Percentiles rank a stretch among this genome's conserved stretches.
phyloP scores from a whole-genome alignment of 176 grass and related monocot genomes.

The Aechmea fasciata region DNA sequence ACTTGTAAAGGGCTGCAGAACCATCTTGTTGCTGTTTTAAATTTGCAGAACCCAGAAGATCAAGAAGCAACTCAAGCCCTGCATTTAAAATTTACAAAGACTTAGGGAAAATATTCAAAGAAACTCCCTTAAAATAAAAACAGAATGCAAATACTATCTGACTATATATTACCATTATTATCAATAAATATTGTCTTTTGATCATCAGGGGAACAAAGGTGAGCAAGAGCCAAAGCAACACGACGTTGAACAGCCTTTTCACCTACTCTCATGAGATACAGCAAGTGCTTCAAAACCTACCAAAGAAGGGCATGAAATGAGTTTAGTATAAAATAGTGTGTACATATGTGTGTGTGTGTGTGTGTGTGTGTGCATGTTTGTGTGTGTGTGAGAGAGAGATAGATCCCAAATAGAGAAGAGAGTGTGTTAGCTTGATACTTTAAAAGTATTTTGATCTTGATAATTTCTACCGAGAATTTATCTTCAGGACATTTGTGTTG shows the following conservation, averaged over 20 bases:
- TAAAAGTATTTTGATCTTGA: too few relatives aligned
- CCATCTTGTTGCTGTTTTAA: conserved; percentile 90
- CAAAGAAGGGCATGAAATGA: conserved; percentile 9
- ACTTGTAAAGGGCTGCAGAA: conserved; percentile 80
- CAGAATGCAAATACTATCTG: conserved; percentile 2
- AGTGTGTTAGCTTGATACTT: not conserved
- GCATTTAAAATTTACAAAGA: conserved; percentile 31
- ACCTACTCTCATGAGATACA: conserved; percentile 91
- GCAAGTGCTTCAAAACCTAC: conserved; percentile 84
- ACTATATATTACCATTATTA: conserved; percentile 58
- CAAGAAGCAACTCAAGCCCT: conserved; percentile 92
- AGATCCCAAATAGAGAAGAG: not conserved
- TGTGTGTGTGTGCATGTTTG: too few relatives aligned
- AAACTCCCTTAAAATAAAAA: not conserved
- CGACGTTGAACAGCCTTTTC: conserved; percentile 88
- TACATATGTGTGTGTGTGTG: too few relatives aligned
- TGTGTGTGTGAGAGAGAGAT: too few relatives aligned
- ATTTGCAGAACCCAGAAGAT: conserved; percentile 67
- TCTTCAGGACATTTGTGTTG: too few relatives aligned
- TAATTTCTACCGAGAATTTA: too few relatives aligned
- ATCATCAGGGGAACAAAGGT: conserved; percentile 83
- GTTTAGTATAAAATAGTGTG: not conserved
- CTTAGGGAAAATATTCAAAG: not conserved
- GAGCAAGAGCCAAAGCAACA: conserved; percentile 90
- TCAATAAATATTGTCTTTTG: conserved; percentile 95